These are phyloP conservation scores for Ceratobasidium sp. DNA, from an alignment of 1,284 basidiomycete species.

Conservation along the genomic window DNA sequence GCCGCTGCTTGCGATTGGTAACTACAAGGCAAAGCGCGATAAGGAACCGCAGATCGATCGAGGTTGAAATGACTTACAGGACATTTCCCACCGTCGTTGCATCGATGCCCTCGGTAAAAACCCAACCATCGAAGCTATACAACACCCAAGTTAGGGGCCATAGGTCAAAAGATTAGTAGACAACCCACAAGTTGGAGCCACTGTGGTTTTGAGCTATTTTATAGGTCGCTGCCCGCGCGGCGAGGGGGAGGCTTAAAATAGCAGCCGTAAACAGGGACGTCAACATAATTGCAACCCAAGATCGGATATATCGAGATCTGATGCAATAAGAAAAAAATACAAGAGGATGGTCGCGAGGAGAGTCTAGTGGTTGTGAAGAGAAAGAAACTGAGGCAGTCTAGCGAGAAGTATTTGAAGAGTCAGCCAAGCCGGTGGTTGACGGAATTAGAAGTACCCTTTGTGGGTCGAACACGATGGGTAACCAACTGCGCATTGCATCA, in stretches of 20 bases:
- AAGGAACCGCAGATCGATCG: not conserved
- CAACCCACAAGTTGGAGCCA: constrained; percentile 34
- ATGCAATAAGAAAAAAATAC: not conserved
- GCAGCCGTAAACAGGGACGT: constrained; percentile 1
- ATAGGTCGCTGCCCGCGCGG: constrained; percentile 34
- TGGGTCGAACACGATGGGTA: not conserved
- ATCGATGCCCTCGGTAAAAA: constrained; percentile 47
- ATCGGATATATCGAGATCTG: not conserved
- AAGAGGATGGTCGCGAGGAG: constrained; percentile 1
- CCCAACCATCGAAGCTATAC: constrained; percentile 48
- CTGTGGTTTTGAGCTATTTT: constrained; percentile 38
- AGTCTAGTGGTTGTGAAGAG: not conserved
- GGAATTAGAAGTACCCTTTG: constrained; percentile 26
- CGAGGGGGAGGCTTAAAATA: constrained; percentile 29
- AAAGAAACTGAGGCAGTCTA: not conserved
- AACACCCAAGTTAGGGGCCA: not conserved
- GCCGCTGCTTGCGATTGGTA: constrained; percentile 42
- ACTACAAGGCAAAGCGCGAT: not conserved
- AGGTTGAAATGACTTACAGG: constrained; percentile 21
- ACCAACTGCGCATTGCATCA: constrained; percentile 37
- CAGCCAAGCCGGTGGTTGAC: constrained; percentile 25
- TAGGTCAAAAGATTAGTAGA: not conserved
- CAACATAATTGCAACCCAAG: constrained; percentile 1
- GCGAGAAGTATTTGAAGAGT: constrained; percentile 21
- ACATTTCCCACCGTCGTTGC: constrained; percentile 48